Base-by-base conservation (phyloP, 2,329 filamentous ascomycete species). In the Corniculantispora saksenae region DNA sequence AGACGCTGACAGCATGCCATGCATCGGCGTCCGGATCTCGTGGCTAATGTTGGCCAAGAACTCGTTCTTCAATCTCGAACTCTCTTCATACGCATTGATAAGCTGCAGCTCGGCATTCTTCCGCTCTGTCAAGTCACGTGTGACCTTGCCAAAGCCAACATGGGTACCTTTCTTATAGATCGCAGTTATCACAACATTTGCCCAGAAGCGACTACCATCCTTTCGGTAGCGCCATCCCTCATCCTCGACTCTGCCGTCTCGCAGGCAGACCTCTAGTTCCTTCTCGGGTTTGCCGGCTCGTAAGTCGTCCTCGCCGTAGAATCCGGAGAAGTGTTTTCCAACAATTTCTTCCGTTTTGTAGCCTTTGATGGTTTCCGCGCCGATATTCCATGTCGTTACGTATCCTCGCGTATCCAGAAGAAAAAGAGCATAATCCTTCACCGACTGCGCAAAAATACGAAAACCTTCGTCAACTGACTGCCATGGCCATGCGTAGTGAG, bases 21-120 rank as follows among this genome's bases (percentile, higher is more conserved):
- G 86, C 82, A 89, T 88, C 0, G 87, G 87, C 0, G 86, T 89
- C 50, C 86, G 81, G 63, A 89, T 86, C 72, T 89, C 86, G 69
- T 89, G 87, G 57, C 81, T 84, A 83, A 89, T 89, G 70, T 89
- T 87, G 60, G 84, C 85, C 29, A 88, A 73, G 67, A 89, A 89
- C 35, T 87, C 84, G 5, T 82, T 85, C 72, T 89, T 89, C 65
- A 89, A 74, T 68, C 84, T 84, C n/a, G 84, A 83, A n/a, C 85
- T 83, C 72, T 89, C 86, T 70, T 89, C 86, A 67, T 84, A 87
- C 2, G 84, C 85, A 13, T 81, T 75, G 51, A 87, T 84, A 21
- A 87, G 74, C 3, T 81, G 81, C n/a, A 80, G 74, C 70, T 88
- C 85, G 15, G 82, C 81, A 51, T 81, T 82, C 64, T 83, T 83